Evolutionary conservation across 2,329 filamentous ascomycete genomes (phyloP).

Genomic region (Aspergillus latus): DNA sequence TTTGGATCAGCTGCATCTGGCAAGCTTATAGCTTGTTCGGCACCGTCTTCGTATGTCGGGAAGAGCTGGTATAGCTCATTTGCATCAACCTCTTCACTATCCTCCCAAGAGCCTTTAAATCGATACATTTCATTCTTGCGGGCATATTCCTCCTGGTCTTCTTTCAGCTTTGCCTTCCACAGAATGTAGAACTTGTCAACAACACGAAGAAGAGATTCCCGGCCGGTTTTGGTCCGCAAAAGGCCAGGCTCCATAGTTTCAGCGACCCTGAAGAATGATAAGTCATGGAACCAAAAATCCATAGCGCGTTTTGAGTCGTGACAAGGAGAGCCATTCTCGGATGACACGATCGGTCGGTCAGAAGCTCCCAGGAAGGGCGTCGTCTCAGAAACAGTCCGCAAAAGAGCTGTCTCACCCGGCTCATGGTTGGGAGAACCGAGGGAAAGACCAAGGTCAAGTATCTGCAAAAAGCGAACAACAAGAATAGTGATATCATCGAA

Average conservation of each 20-base stretch:
- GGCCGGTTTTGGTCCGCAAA: slow-evolving; percentile 44
- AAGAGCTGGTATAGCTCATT: slow-evolving; percentile 79
- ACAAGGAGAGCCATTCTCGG: neutral
- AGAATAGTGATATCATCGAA: slow-evolving; percentile 86
- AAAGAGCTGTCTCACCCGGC: slow-evolving; percentile 20
- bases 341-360: slow-evolving; percentile 23
- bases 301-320: slow-evolving; percentile 29
- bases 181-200: slow-evolving; percentile 73
- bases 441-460: slow-evolving; percentile 72
- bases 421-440: slow-evolving; percentile 46
- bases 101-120: slow-evolving; percentile 74
- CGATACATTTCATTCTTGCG: slow-evolving; percentile 76
- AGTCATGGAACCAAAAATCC: slow-evolving; percentile 39
- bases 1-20: slow-evolving; percentile 45
- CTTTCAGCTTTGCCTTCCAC: slow-evolving; percentile 75
- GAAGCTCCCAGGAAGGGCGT: slow-evolving; percentile 43
- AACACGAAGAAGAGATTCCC: slow-evolving; percentile 61
- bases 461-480: slow-evolving; percentile 74
- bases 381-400: slow-evolving; percentile 33
- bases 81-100: slow-evolving; percentile 71
- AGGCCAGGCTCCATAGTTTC: slow-evolving; percentile 34
- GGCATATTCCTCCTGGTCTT: slow-evolving; percentile 73
- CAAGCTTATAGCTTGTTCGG: slow-evolving; percentile 38
- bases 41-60: slow-evolving; percentile 67
- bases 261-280: slow-evolving; percentile 36